These are phyloP conservation scores for thale cress (Arabidopsis thaliana) DNA, from an alignment of 345 rosid genomes.

Conservation along the genomic window DNA sequence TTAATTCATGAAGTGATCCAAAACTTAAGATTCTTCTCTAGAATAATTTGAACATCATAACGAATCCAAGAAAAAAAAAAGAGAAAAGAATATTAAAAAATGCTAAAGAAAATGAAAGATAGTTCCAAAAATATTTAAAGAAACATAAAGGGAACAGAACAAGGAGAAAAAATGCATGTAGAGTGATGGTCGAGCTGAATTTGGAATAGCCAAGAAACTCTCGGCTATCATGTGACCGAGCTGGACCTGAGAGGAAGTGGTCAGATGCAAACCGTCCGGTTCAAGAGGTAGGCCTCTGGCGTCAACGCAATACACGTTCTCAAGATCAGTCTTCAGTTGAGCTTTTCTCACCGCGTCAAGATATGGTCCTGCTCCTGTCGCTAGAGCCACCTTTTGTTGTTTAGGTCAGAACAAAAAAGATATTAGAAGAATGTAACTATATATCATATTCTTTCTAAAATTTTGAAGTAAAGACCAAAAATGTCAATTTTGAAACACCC, in stretches of 20 bases:
- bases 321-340: conserved; percentile 53
- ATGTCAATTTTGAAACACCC: not conserved
- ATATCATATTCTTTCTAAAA: not conserved
- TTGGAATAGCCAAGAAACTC: conserved; percentile 51
- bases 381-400: conserved; percentile 66
- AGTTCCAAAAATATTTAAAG: conserved; percentile 2
- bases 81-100: not conserved
- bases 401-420: conserved; percentile 19
- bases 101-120: not conserved
- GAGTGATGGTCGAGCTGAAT: conserved; percentile 28
- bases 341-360: conserved; percentile 65
- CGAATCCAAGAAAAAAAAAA: not conserved
- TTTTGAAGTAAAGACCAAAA: not conserved
- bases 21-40: not conserved
- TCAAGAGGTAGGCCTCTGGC: conserved; percentile 75
- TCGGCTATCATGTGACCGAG: conserved; percentile 69
- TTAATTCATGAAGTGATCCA: not conserved
- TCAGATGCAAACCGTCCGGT: conserved; percentile 74
- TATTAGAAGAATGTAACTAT: not conserved
- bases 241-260: conserved; percentile 70
- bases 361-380: conserved; percentile 64
- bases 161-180: conserved; percentile 21
- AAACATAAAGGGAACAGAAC: conserved; percentile 4
- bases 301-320: conserved; percentile 67
- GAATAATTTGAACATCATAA: conserved; percentile 1